phyloP scores from a whole-genome alignment of 441 rosid genomes.

The Populus hybrid region DNA sequence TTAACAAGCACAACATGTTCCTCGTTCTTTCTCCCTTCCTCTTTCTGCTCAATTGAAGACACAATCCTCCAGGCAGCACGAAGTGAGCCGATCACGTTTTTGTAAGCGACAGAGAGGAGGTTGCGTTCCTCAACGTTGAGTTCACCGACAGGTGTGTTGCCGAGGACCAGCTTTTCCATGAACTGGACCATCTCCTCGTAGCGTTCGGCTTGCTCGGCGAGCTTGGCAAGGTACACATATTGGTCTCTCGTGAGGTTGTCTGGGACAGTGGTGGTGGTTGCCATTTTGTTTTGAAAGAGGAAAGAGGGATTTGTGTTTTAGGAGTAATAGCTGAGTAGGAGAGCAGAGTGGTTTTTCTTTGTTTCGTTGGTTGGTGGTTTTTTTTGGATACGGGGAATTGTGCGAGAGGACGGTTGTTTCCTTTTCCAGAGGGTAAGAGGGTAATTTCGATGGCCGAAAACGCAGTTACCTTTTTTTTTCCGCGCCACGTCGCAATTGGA shows the following conservation, averaged over 20 bases:
- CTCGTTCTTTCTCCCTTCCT: conserved; percentile 53
- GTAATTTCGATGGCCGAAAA: background rate
- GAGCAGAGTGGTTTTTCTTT: too few species aligned
- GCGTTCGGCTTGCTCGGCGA: conserved; percentile 82
- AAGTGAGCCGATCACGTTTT: conserved; percentile 90
- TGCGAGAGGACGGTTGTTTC: background rate
- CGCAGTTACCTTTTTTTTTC: too few species aligned
- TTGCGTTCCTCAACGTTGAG: conserved; percentile 89
- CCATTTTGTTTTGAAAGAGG: conserved; percentile 20
- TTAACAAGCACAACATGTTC: conserved; percentile 79
- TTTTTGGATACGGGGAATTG: background rate
- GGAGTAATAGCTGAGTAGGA: too few species aligned
- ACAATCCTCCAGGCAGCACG: conserved; percentile 92
- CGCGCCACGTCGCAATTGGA: too few species aligned
- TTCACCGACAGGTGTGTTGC: conserved; percentile 65
- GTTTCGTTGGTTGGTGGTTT: background rate
- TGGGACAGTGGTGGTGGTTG: conserved; percentile 28
- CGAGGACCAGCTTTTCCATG: conserved; percentile 72
- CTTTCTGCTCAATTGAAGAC: conserved; percentile 76
- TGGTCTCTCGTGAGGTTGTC: conserved; percentile 71
- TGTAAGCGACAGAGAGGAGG: conserved; percentile 84
- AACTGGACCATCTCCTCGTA: conserved; percentile 89
- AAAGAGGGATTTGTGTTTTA: too few species aligned
- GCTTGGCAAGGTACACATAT: conserved; percentile 78
- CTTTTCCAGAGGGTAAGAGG: background rate